Evolutionary conservation across 495 filamentous ascomycete species (phyloP), one percentile per base, ranked within the genome.

Genomic region (Hyaloscypha hepaticicola): DNA sequence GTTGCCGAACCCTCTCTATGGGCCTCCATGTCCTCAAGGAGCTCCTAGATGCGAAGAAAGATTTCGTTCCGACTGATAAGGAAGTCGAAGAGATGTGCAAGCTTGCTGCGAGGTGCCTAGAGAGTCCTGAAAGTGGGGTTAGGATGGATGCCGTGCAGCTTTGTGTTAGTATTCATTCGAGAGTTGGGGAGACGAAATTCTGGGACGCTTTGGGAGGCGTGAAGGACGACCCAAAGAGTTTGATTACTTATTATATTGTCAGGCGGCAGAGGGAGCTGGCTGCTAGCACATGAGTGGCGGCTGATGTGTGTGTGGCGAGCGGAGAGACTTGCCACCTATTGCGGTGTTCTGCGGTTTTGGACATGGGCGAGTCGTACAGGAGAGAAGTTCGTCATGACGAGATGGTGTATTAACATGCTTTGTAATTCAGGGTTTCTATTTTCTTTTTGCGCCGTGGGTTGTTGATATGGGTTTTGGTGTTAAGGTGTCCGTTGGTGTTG

Each of bases 241-340:
- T 94, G 63, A 85, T 94, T 65, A 90, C 87, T n/a, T 94, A 94
- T 72, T 94, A 91, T 76, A 87, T 92, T 71, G 88, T 88, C 21
- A 90, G 86, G 75, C 77, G 77, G 68, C 82, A 85, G 75, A 72
- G 81, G 63, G 83, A 84, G 69, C n/a, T 61, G 2, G 68, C 65
- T 52, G 45, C 33, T 51, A 45, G 29, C 26, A 21, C 41, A 55
- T 34, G 56, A 57, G 60, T 64, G 59, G 49, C 58, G 27, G 25
- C 19, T 38, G 12, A 38, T 58, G 12, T 16, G 45, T 16, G 45
- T 21, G 45, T 66, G 38, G 55, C 26, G 52, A 41, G 3, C 34
- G 33, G 12, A 22, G 11, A 38, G 28, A 24, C 27, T 45, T 16
- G 38, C 11, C 38, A 19, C 38, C 19, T 45, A 16, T 45, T 9